Base-by-base conservation (phyloP, 371 early-diverging fungal genomes). In the Smittium culicis region DNA sequence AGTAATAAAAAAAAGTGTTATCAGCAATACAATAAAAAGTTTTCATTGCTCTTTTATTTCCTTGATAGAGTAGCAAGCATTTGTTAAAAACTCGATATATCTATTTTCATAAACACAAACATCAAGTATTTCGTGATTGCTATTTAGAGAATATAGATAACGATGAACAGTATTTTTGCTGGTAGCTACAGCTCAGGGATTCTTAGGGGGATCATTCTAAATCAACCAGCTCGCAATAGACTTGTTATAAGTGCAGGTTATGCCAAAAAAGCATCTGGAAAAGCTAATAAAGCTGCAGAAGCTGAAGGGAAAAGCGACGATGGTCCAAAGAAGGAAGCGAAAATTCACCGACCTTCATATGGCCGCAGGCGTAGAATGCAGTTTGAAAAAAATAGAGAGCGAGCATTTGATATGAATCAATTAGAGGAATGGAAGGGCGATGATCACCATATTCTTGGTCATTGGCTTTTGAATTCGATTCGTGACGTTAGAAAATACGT, bases 401-500 rank as follows among this genome's bases (percentile, higher is more conserved):
- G 68, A 31, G 67, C 54, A 31, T 66, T 68, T 65, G 73, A 70
- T 3, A 64, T 66, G 30, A 73, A 71, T 16, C 54, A 69, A 1
- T 30, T 68, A 55, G 64, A 61, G 24, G 65, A 55, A 32, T 66
- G 66, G 68, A 71, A 77, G 54, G 62, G 64, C 34, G 68, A 71
- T 66, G 76, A 73, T 61, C 76, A 75, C 66, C 75, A 74, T 60
- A 71, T 70, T 1, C 71, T 64, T 34, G 77, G 76, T 0, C 77
- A 77, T 45, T 35, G 74, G 33, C 45, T 77, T 14, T 25, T 76
- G 54, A 72, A 77, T 27, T 71, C 70, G 59, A 45, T 77, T n/a
- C 69, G 77, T 8, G 77, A 77, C 64, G 77, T 77, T 58, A 72
- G 77, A 67, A 72, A 73, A 59, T 77, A 77, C 35, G 66, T 63